Conservation (phyloP, 208 protist genomes). For the Leishmania guyanensis region DNA sequence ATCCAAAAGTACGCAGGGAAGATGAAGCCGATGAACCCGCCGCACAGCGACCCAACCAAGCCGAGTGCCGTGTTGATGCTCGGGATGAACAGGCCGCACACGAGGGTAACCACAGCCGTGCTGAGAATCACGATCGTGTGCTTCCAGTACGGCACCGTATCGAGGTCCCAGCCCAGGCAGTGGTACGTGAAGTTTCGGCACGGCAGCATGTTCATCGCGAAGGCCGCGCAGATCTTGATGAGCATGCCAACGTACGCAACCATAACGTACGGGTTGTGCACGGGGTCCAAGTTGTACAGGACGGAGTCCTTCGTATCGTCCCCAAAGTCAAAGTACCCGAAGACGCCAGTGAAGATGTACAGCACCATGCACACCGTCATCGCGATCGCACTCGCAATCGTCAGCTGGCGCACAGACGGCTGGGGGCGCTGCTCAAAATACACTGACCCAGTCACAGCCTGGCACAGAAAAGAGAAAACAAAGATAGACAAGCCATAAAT, state of each 20-base stretch:
- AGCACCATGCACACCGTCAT: slow-evolving; percentile 67
- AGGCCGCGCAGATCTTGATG: slow-evolving; percentile 65
- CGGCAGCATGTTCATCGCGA: slow-evolving; percentile 68
- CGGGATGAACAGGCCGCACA: slow-evolving; percentile 48
- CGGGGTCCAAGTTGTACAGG: slow-evolving; percentile 61
- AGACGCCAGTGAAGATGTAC: slow-evolving; percentile 72
- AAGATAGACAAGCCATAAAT: slow-evolving; percentile 72
- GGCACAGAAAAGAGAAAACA: slow-evolving; percentile 77
- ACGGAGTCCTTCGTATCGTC: slow-evolving; percentile 41
- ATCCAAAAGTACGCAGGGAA: slow-evolving; percentile 49
- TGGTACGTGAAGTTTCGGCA: slow-evolving; percentile 67
- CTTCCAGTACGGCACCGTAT: slow-evolving; percentile 72
- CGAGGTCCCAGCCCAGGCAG: slow-evolving; percentile 52
- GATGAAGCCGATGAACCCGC: slow-evolving; percentile 9
- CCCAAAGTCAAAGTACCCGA: slow-evolving; percentile 85
- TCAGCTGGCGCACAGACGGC: slow-evolving; percentile 48
- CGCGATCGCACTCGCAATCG: slow-evolving; percentile 37
- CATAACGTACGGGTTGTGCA: slow-evolving; percentile 63
- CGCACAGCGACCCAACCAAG: slow-evolving; percentile 6
- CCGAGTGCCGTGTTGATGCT: slow-evolving; percentile 39
- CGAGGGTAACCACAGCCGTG: slow-evolving; percentile 20
- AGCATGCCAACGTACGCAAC: slow-evolving; percentile 73
- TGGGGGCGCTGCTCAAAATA: slow-evolving; percentile 56
- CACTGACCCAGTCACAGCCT: slow-evolving; percentile 43
- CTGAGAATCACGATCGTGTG: too few species aligned